phyloP scores from a whole-genome alignment of 192 early-diverging fungal species.

The Gonapodya sp. region DNA sequence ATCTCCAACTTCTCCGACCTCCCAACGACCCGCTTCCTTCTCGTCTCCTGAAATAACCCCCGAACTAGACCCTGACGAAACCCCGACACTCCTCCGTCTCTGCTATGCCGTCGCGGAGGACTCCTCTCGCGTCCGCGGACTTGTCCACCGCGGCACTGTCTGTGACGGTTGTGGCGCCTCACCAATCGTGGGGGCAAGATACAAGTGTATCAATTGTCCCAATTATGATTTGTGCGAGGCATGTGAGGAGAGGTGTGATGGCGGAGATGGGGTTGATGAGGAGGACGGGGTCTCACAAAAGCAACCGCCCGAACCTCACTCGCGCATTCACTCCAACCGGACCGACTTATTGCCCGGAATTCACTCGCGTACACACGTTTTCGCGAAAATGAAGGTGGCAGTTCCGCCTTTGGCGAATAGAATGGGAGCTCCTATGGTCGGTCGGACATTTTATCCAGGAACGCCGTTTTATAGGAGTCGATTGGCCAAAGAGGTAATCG shows the following conservation, averaged over 20 bases:
- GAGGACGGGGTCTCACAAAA: too few relatives aligned
- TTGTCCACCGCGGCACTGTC: conserved; percentile 70
- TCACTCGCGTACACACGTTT: conserved; percentile 71
- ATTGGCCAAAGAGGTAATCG: conserved; percentile 14
- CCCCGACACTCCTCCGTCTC: neutral
- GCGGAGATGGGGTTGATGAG: neutral
- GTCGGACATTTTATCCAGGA: conserved; percentile 65
- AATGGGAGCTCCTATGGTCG: conserved; percentile 53
- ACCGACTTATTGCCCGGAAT: conserved; percentile 35
- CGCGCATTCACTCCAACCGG: too few relatives aligned
- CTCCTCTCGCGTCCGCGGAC: neutral
- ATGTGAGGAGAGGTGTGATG: conserved; percentile 54
- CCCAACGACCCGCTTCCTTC: too few relatives aligned
- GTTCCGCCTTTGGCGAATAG: conserved; percentile 82
- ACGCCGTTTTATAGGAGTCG: conserved; percentile 13
- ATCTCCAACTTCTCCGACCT: too few relatives aligned
- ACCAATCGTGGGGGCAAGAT: conserved; percentile 83
- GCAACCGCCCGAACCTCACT: too few relatives aligned
- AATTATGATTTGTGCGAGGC: conserved; percentile 86
- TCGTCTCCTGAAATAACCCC: too few relatives aligned
- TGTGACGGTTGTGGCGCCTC: conserved; percentile 82
- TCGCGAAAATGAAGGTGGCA: conserved; percentile 85
- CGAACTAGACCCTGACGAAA: too few relatives aligned
- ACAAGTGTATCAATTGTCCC: conserved; percentile 89
- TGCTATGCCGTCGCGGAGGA: neutral